phyloP scores from a whole-genome alignment of 768 basidiomycete species.

The Cubamyces lactineus region DNA sequence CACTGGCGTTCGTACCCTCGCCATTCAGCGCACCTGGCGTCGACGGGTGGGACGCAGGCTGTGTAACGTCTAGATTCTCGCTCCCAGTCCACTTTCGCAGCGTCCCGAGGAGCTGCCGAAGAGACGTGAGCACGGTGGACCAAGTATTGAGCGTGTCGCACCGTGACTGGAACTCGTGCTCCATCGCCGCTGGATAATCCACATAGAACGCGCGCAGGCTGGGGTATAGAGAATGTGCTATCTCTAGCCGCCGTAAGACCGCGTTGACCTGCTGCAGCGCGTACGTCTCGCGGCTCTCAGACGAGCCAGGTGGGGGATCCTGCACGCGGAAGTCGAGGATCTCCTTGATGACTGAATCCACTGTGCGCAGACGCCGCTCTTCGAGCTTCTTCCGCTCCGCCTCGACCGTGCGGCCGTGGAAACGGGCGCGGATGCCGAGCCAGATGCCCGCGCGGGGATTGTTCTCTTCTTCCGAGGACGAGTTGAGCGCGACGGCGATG shows the following conservation, averaged over 20 bases:
- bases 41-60: constrained; percentile 68
- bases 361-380: constrained; percentile 78
- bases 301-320: constrained; percentile 40
- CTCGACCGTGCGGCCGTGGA: constrained; percentile 76
- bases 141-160: constrained; percentile 91
- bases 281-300: constrained; percentile 41
- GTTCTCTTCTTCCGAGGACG: constrained; percentile 69
- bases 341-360: constrained; percentile 85
- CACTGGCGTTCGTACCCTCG: constrained; percentile 56
- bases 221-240: constrained; percentile 87
- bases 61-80: constrained; percentile 86
- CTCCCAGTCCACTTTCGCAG: constrained; percentile 94
- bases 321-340: constrained; percentile 74
- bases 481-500: constrained; percentile 78
- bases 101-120: constrained; percentile 79
- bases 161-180: constrained; percentile 72
- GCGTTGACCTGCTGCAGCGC: constrained; percentile 66
- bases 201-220: constrained; percentile 75
- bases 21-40: constrained; percentile 31
- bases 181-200: constrained; percentile 75
- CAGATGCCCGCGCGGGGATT: constrained; percentile 74
- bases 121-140: constrained; percentile 84
- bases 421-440: constrained; percentile 87
- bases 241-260: constrained; percentile 75
- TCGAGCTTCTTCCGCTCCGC: constrained; percentile 85